Base-by-base conservation (phyloP, 2,329 filamentous ascomycete species). In the Neopestalotiopsis clavispora region DNA sequence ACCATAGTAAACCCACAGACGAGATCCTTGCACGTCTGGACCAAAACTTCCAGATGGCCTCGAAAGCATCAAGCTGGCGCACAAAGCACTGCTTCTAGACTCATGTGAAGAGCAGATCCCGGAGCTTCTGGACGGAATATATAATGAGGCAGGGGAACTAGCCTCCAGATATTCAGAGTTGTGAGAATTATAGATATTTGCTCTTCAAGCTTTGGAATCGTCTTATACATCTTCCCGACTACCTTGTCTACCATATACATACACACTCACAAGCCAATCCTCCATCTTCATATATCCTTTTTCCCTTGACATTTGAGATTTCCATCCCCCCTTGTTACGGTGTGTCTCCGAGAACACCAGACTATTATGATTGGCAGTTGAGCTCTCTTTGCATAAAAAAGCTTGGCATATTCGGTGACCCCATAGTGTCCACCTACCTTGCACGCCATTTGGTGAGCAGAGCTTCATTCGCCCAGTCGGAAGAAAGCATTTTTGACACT, bases 321-420 rank as follows among this genome's bases (percentile, higher is more conserved):
- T 32, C 28, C 6, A 38, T 13, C 14, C 3, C 59, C 34, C 34
- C 30, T 62, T 62, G 59, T 38, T n/a, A 17, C 59, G 59, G 30
- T 62, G 32, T 40, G 59, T 30, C 59, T 62, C 59, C 59, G 59
- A 34, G 34, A 34, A 61, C 59, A 38, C n/a, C 59, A 20, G n/a
- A 5, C n/a, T 6, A 10, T 38, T 20, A 34, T 62, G 34, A 34
- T 40, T 62, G 59, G 57, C 23, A 30, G 57, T 59, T 34, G 30
- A 59, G 57, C 12, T 28, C 30, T 30, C 57, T 14, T 9, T 59
- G 13, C 13, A n/a, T 30, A 23, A 30, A 14, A 34, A 30, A 23
- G 57, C 23, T 59, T 30, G 57, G 23, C 57, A 30, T 59, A 7
- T 59, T 59, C 20, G 57, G 28, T 62, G 59, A 62, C 59, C n/a